These are phyloP conservation scores for Candida pseudofarinosa DNA, from an alignment of 805 yeast genomes.

Conservation along the genomic window DNA sequence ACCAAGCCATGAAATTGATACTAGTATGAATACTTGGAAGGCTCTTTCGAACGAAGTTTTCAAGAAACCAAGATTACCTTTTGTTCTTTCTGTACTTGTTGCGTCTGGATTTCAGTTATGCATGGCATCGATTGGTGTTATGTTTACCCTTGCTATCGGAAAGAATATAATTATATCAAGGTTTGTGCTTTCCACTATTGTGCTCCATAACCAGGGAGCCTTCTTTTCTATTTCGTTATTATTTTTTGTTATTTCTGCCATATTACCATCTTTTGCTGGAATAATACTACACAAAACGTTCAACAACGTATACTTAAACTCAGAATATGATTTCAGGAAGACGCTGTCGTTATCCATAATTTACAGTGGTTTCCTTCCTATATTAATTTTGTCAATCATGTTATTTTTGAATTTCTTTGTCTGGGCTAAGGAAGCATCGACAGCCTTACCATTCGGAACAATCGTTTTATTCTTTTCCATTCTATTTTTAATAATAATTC, in stretches of 20 bases:
- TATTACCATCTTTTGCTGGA: conserved; percentile 71
- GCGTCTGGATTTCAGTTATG: conserved; percentile 75
- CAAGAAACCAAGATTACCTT: conserved; percentile 45
- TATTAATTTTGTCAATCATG: conserved; percentile 46
- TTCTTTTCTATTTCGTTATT: conserved; percentile 57
- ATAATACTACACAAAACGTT: conserved; percentile 58
- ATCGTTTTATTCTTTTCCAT: conserved; percentile 54
- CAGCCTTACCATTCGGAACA: conserved; percentile 77
- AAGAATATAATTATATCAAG: conserved; percentile 20
- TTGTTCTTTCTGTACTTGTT: conserved; percentile 51
- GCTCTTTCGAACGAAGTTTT: conserved; percentile 51
- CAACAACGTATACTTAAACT: conserved; percentile 34
- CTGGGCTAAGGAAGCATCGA: conserved; percentile 72
- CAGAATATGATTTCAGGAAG: conserved; percentile 11
- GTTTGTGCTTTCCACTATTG: conserved; percentile 41
- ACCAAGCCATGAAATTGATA: conserved; percentile 10
- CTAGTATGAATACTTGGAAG: conserved; percentile 44
- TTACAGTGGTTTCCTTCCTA: conserved; percentile 41
- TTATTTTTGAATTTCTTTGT: conserved; percentile 61
- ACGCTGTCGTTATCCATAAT: conserved; percentile 18
- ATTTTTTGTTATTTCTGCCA: conserved; percentile 65
- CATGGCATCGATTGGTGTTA: conserved; percentile 60
- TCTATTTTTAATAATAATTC: conserved; percentile 66
- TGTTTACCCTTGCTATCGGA: conserved; percentile 45
- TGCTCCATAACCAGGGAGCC: conserved; percentile 67